Evolutionary conservation across 805 yeast species (phyloP).

Genomic region (Wickerhamomyces mucosus): DNA sequence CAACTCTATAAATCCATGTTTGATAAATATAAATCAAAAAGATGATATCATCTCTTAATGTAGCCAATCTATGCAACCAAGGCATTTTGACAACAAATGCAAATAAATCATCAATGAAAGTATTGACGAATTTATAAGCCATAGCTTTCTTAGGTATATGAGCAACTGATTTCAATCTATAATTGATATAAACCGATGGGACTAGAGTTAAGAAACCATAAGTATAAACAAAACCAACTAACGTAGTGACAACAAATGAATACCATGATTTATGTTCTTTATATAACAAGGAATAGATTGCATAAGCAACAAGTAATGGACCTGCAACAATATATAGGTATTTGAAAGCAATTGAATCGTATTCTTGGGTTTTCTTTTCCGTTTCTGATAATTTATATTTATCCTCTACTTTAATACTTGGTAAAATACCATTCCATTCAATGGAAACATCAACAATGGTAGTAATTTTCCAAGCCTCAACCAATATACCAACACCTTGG

Average conservation of each 20-base stretch:
- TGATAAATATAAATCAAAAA: constrained; percentile 31
- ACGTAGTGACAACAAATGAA: constrained; percentile 28
- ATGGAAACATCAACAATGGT: constrained; percentile 25
- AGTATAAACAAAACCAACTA: constrained; percentile 32
- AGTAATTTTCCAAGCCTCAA: constrained; percentile 35
- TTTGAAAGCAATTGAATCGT: constrained; percentile 30
- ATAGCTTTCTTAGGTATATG: constrained; percentile 32
- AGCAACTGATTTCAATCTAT: constrained; percentile 32
- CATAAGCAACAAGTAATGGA: constrained; percentile 28
- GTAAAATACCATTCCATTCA: constrained; percentile 13
- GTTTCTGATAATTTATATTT: constrained; percentile 26
- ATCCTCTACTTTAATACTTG: constrained; percentile 21
- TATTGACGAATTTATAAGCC: constrained; percentile 31
- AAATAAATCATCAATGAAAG: constrained; percentile 31
- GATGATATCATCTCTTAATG: constrained; percentile 32
- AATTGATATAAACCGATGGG: constrained; percentile 32
- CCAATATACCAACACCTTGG: constrained; percentile 28
- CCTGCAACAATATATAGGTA: constrained; percentile 26
- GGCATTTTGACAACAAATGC: constrained; percentile 35
- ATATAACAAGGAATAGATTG: constrained; percentile 27
- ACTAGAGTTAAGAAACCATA: constrained; percentile 31
- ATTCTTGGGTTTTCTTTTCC: constrained; percentile 30
- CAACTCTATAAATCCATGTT: constrained; percentile 32
- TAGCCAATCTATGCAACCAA: constrained; percentile 29
- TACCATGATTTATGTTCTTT: constrained; percentile 33